Conservation (phyloP, 140 eudicot species). For the Senecio squalidus region DNA sequence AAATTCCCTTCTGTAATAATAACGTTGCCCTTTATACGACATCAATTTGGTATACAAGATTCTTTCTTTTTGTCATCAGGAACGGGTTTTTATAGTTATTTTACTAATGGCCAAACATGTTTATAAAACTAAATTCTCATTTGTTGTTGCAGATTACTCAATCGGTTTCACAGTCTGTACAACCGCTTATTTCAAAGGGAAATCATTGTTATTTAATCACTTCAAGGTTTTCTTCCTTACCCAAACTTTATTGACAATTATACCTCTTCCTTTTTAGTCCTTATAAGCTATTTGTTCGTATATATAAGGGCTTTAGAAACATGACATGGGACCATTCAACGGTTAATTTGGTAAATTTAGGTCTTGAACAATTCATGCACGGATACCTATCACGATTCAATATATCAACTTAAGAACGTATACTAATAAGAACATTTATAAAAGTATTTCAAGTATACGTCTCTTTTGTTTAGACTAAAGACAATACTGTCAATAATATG, state of each 20-base stretch:
- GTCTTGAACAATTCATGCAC: background rate
- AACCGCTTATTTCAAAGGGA: conserved; percentile 60
- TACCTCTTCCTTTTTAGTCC: background rate
- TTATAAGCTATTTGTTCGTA: background rate
- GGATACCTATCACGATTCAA: background rate
- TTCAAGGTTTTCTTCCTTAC: conserved; percentile 42
- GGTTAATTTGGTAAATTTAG: background rate
- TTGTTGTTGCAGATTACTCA: conserved; percentile 45
- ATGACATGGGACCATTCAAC: background rate
- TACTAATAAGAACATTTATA: too few relatives aligned
- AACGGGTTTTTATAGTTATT: background rate
- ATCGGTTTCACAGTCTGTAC: conserved; percentile 52
- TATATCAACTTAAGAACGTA: too few relatives aligned
- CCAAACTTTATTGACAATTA: background rate
- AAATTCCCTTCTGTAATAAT: too few relatives aligned
- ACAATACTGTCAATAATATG: too few relatives aligned
- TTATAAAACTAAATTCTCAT: background rate
- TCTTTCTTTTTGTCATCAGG: background rate
- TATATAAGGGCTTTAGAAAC: background rate
- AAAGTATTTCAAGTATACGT: too few relatives aligned
- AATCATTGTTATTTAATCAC: conserved; percentile 60
- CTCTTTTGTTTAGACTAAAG: too few relatives aligned
- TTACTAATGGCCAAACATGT: background rate
- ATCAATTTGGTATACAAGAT: background rate
- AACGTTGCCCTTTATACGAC: too few relatives aligned